phyloP scores from a whole-genome alignment of 441 rosid species.

The Pelargonium myrrhifolium region DNA sequence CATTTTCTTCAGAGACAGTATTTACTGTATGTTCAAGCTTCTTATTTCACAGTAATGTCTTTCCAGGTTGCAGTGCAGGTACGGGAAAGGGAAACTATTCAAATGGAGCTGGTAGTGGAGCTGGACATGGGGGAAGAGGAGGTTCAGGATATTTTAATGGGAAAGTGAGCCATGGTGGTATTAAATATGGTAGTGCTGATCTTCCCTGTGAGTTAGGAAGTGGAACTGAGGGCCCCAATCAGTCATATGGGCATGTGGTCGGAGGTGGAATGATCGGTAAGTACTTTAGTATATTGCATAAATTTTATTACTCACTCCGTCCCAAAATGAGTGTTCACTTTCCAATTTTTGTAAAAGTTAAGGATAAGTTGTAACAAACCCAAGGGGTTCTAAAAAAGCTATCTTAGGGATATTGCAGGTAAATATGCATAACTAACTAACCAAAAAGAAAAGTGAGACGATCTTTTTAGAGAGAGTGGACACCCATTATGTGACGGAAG shows the following conservation, averaged over 20 bases:
- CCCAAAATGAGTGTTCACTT: too few species aligned
- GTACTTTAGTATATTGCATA: too few species aligned
- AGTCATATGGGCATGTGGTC: conserved; percentile 50
- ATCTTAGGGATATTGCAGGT: too few species aligned
- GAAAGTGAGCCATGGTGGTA: conserved; percentile 74
- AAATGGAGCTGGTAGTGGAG: conserved; percentile 95
- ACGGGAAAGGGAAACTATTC: conserved; percentile 82
- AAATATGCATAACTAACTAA: too few species aligned
- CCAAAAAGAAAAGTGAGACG: too few species aligned
- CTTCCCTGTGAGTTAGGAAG: conserved; percentile 98
- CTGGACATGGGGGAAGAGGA: conserved; percentile 97
- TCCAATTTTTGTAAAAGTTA: too few species aligned
- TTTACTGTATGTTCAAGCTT: conserved; percentile 17
- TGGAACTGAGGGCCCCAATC: conserved; percentile 82
- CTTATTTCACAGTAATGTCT: conserved; percentile 18
- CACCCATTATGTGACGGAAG: too few species aligned
- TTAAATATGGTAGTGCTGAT: conserved; percentile 73
- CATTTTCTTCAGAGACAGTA: conserved; percentile 12
- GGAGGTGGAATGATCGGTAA: conserved; percentile 99
- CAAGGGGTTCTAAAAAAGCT: too few species aligned
- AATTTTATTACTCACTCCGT: too few species aligned
- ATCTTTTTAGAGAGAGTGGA: too few species aligned
- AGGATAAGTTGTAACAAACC: too few species aligned
- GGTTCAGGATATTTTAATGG: conserved; percentile 93
- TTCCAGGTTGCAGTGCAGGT: conserved; percentile 88